A percentile compares a stretch with the other conserved stretches of the same genome.
These are phyloP conservation scores for Sporisorium exsertum DNA, from an alignment of 1,284 basidiomycete species.

Conservation along the genomic window DNA sequence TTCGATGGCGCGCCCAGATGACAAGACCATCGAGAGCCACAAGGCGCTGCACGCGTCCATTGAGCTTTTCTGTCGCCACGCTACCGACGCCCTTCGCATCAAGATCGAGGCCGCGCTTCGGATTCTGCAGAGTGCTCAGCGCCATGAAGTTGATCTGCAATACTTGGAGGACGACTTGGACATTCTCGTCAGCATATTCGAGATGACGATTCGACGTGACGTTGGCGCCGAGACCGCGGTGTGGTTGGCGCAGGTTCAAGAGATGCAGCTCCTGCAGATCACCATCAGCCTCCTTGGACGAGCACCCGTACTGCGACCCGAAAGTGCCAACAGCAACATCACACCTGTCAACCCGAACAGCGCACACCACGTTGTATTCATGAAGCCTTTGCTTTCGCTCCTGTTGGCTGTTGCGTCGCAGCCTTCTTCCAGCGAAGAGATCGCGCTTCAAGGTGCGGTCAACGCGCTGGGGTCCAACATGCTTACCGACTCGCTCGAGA, in stretches of 20 bases:
- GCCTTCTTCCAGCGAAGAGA: slow-evolving; percentile 81
- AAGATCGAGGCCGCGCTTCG: slow-evolving; percentile 75
- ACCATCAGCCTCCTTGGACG: slow-evolving; percentile 81
- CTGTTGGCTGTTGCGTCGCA: slow-evolving; percentile 86
- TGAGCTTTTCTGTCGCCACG: slow-evolving; percentile 79
- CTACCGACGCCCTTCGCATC: slow-evolving; percentile 76
- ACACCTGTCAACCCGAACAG: slow-evolving; percentile 30
- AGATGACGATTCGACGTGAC: slow-evolving; percentile 77
- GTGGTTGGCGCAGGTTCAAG: slow-evolving; percentile 85
- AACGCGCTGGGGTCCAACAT: slow-evolving; percentile 85
- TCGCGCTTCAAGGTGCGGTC: slow-evolving; percentile 85
- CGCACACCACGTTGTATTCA: slow-evolving; percentile 39
- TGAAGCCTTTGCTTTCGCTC: slow-evolving; percentile 78
- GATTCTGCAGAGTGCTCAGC: slow-evolving; percentile 72
- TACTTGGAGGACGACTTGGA: slow-evolving; percentile 80
- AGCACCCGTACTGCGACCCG: slow-evolving; percentile 67
- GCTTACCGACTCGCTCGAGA: slow-evolving; percentile 80
- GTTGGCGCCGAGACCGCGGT: slow-evolving; percentile 78
- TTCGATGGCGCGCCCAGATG: slow-evolving; percentile 25
- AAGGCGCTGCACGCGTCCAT: slow-evolving; percentile 80
- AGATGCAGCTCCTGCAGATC: slow-evolving; percentile 81
- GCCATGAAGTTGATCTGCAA: slow-evolving; percentile 73
- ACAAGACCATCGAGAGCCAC: slow-evolving; percentile 45
- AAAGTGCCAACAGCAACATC: slow-evolving; percentile 17
- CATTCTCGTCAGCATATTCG: slow-evolving; percentile 82